Percentiles rank a stretch among this genome's conserved stretches.
Conservation (phyloP, 257 asterid genomes). For the Petunia axillaris region DNA sequence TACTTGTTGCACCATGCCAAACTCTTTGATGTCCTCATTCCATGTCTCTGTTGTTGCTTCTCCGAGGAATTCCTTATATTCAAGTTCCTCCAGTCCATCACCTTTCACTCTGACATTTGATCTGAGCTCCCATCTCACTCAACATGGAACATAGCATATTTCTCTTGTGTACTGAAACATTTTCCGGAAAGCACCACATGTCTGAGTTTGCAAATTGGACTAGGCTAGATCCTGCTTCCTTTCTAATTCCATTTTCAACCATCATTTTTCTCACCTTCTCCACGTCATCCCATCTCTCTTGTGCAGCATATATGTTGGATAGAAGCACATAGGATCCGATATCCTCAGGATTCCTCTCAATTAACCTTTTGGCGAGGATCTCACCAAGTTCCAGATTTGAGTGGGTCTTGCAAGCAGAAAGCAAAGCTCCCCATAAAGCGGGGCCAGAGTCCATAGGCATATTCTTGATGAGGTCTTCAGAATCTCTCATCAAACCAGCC, state of each 20-base stretch:
- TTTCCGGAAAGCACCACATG: conserved; percentile 11
- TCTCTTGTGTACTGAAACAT: conserved; percentile 33
- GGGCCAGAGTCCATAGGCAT: conserved; percentile 29
- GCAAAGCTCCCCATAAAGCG: conserved; percentile 39
- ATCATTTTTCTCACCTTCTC: conserved; percentile 42
- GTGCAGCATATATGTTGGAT: conserved; percentile 43
- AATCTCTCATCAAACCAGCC: conserved; percentile 41
- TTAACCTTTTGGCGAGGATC: conserved; percentile 36
- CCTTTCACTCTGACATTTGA: conserved; percentile 34
- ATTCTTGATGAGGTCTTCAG: conserved; percentile 34
- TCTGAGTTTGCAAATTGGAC: conserved; percentile 25
- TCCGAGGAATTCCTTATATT: background rate
- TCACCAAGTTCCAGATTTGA: conserved; percentile 44
- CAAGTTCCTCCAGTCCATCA: conserved; percentile 9
- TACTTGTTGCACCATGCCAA: background rate
- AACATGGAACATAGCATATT: conserved; percentile 40
- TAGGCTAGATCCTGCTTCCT: conserved; percentile 35
- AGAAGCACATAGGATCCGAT: conserved; percentile 43
- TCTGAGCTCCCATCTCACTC: conserved; percentile 35
- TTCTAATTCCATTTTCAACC: conserved; percentile 31
- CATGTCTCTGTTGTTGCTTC: background rate
- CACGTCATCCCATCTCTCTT: conserved; percentile 42
- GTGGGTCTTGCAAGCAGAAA: conserved; percentile 41
- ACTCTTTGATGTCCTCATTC: background rate
- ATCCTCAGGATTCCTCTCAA: conserved; percentile 40